Conservation (phyloP, 495 filamentous ascomycete genomes). For the Recurvomyces mirabilis region DNA sequence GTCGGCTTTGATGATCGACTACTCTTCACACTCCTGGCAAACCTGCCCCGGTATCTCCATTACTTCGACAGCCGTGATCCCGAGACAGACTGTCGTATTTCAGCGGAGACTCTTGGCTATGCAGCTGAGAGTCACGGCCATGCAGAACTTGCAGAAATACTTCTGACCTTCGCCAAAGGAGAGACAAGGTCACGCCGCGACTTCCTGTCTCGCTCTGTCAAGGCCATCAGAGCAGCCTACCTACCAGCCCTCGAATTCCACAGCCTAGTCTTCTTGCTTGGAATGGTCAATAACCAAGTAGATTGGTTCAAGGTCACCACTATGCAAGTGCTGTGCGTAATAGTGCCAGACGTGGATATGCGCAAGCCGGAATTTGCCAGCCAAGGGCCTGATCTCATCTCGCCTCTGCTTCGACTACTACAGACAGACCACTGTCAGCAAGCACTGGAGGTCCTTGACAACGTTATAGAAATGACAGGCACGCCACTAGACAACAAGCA, state of each 20-base stretch:
- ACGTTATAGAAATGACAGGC: constrained; percentile 86
- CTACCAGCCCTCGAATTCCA: constrained; percentile 76
- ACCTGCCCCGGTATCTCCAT: constrained; percentile 77
- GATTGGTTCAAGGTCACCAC: constrained; percentile 85
- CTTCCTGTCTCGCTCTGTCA: constrained; percentile 64
- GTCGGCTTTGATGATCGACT: constrained; percentile 72
- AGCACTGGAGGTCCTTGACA: constrained; percentile 80
- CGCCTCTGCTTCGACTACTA: constrained; percentile 76
- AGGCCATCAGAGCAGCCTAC: constrained; percentile 65
- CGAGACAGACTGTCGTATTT: constrained; percentile 43
- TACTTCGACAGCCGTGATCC: constrained; percentile 56
- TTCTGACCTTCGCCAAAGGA: constrained; percentile 58
- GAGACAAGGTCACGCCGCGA: constrained; percentile 62
- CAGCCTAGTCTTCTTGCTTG: constrained; percentile 80
- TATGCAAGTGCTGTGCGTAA: constrained; percentile 74
- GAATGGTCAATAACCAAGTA: constrained; percentile 75
- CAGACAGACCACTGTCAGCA: constrained; percentile 90
- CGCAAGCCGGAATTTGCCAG: constrained; percentile 76
- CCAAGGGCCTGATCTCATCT: constrained; percentile 91
- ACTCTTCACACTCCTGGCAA: constrained; percentile 74
- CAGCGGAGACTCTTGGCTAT: constrained; percentile 56
- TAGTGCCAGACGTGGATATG: constrained; percentile 91
- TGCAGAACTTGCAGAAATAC: constrained; percentile 43
- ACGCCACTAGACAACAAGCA: constrained; percentile 90
- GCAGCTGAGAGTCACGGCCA: constrained; percentile 61